These are phyloP conservation scores for Peltaster fructicola DNA, from an alignment of 2,329 filamentous ascomycete species.

Conservation along the genomic window DNA sequence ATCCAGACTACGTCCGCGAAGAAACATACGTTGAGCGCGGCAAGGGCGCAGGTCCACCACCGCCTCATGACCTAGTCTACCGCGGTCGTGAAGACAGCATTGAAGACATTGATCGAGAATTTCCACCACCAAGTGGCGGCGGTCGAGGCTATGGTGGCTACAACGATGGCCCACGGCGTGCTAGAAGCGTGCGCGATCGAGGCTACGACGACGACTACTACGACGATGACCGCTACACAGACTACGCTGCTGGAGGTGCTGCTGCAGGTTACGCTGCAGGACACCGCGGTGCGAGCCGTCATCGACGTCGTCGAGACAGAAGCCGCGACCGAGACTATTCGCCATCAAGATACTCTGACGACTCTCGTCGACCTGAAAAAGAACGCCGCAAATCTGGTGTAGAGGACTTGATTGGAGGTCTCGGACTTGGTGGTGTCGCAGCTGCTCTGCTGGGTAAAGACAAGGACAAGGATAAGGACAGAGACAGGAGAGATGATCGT, in stretches of 20 bases:
- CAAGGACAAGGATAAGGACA: slow-evolving; percentile 35
- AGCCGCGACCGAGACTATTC: slow-evolving; percentile 28
- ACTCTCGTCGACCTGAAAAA: slow-evolving; percentile 16
- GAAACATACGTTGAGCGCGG: slow-evolving; percentile 31
- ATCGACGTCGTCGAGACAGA: slow-evolving; percentile 19
- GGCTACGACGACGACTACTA: slow-evolving; percentile 28
- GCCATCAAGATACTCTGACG: slow-evolving; percentile 27
- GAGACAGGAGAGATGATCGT: slow-evolving; percentile 39
- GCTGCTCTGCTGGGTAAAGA: slow-evolving; percentile 33
- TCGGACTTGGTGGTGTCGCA: slow-evolving; percentile 39
- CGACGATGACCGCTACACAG: slow-evolving; percentile 41
- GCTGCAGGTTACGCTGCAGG: slow-evolving; percentile 21
- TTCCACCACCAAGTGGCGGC: slow-evolving; percentile 50
- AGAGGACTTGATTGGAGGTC: slow-evolving; percentile 40
- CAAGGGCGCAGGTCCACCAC: slow-evolving; percentile 22
- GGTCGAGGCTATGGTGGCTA: slow-evolving; percentile 21
- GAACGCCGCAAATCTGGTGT: slow-evolving; percentile 40
- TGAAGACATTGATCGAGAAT: slow-evolving; percentile 72
- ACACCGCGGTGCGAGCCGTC: slow-evolving; percentile 9
- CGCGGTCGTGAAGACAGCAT: slow-evolving; percentile 56
- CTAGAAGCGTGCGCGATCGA: slow-evolving; percentile 36
- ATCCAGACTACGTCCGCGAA: slow-evolving; percentile 33
- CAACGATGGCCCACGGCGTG: slow-evolving; percentile 32
- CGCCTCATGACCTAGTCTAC: slow-evolving; percentile 32
- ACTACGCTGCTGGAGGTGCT: slow-evolving; percentile 26